A percentile compares a stretch with the other conserved stretches of the same genome.
Conservation (phyloP, 176 grass and related monocot species). For the Secale cereale region DNA sequence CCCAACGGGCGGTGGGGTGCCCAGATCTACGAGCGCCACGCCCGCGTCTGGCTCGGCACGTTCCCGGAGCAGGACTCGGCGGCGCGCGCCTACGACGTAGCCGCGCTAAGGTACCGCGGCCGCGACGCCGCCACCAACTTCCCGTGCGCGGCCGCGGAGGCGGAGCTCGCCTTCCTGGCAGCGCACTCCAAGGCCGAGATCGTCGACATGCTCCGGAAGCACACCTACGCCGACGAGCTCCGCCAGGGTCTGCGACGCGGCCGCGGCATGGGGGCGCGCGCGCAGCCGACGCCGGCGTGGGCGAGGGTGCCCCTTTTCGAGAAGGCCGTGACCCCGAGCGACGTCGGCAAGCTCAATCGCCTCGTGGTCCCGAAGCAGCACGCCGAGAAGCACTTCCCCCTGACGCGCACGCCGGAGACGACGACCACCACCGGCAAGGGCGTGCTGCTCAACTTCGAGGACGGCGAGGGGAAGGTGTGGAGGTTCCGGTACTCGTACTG, state of each 20-base stretch:
- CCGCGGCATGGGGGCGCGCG: slow-evolving; percentile 34
- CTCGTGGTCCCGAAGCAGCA: slow-evolving; percentile 95
- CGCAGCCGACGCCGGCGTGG: slow-evolving; percentile 42
- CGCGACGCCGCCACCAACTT: slow-evolving; percentile 75
- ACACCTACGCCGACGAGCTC: slow-evolving; percentile 86
- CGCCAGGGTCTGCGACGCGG: slow-evolving; percentile 55
- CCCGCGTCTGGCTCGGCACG: slow-evolving; percentile 90
- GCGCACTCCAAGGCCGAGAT: slow-evolving; percentile 83
- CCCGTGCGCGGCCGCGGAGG: slow-evolving; percentile 16
- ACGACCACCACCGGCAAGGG: slow-evolving; percentile 33
- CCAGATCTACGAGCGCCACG: slow-evolving; percentile 98
- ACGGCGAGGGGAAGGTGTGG: slow-evolving; percentile 78
- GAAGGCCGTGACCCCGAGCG: slow-evolving; percentile 87
- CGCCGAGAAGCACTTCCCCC: slow-evolving; percentile 89
- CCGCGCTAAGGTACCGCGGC: slow-evolving; percentile 80
- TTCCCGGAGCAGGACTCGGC: slow-evolving; percentile 58
- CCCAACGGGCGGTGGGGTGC: slow-evolving; percentile 96
- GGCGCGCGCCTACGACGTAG: slow-evolving; percentile 82
- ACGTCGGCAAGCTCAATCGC: slow-evolving; percentile 96
- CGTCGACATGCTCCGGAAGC: slow-evolving; percentile 95
- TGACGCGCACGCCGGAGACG: too few relatives aligned
- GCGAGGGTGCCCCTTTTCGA: slow-evolving; percentile 67
- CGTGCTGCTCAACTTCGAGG: slow-evolving; percentile 89
- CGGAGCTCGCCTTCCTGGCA: slow-evolving; percentile 59
- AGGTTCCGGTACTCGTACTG: slow-evolving; percentile 86